Conservation (phyloP, 495 filamentous ascomycete genomes). For the Penicillium maclennaniae region DNA sequence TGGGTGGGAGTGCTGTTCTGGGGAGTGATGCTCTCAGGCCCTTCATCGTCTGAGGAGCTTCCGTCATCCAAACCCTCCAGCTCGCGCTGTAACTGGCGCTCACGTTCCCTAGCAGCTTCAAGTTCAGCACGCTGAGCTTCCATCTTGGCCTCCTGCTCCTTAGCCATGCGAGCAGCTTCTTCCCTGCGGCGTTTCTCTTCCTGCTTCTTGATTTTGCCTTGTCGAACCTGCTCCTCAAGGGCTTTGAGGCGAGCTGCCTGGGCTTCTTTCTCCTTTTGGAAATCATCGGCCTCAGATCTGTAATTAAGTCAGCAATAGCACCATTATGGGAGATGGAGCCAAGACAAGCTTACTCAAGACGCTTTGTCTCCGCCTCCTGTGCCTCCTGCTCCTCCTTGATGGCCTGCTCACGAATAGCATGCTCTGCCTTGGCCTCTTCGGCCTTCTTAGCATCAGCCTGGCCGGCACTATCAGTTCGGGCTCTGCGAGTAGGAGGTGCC, state of each 20-base stretch:
- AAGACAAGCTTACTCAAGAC: slow-evolving; percentile 75
- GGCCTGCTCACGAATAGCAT: slow-evolving; percentile 54
- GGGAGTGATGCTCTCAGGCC: slow-evolving; percentile 72
- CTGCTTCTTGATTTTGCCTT: slow-evolving; percentile 94
- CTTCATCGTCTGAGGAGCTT: slow-evolving; percentile 85
- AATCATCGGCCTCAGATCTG: slow-evolving; percentile 78
- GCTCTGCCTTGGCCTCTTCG: slow-evolving; percentile 51
- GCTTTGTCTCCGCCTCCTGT: slow-evolving; percentile 67
- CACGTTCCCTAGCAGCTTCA: slow-evolving; percentile 82
- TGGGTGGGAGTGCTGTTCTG: slow-evolving; percentile 77
- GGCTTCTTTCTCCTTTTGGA: slow-evolving; percentile 73
- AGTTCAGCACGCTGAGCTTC: slow-evolving; percentile 87
- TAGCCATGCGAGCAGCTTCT: slow-evolving; percentile 78
- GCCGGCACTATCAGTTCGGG: slow-evolving; percentile 57
- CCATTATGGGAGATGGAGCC: slow-evolving; percentile 5
- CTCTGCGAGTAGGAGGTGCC: slow-evolving; percentile 74
- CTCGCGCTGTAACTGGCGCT: slow-evolving; percentile 81
- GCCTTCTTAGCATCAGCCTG: slow-evolving; percentile 54
- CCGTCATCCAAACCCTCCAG: slow-evolving; percentile 77
- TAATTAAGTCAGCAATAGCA: slow-evolving; percentile 29
- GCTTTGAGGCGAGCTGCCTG: slow-evolving; percentile 79
- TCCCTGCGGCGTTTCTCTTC: slow-evolving; percentile 92
- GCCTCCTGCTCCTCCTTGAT: slow-evolving; percentile 69
- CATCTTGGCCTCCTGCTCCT: slow-evolving; percentile 82
- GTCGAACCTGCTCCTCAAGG: slow-evolving; percentile 87